A percentile compares a stretch with the other conserved stretches of the same genome.
phyloP scores from a whole-genome alignment of 768 basidiomycete genomes.

The Sarcodon aspratus region DNA sequence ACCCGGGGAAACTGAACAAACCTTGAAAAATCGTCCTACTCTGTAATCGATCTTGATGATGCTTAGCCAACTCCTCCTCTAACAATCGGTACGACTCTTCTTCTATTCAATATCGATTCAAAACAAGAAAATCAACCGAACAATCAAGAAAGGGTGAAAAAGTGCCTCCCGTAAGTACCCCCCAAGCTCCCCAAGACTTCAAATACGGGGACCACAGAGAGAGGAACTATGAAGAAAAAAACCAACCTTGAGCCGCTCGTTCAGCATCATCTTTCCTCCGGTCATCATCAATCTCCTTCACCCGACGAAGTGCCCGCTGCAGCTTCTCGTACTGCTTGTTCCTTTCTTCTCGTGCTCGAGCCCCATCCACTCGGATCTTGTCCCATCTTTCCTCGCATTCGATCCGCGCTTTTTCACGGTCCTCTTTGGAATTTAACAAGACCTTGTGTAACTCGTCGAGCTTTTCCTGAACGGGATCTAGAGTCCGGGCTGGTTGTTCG shows the following conservation, averaged over 20 bases:
- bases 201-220: background rate
- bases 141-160: too few species aligned
- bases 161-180: too few species aligned
- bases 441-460: too few species aligned
- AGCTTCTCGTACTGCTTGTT: background rate
- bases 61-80: background rate
- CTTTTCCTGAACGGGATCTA: too few species aligned
- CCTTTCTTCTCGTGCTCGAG: conserved; percentile 7
- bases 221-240: background rate
- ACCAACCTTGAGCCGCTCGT: background rate
- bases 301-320: background rate
- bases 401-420: too few species aligned
- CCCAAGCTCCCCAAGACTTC: background rate
- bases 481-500: too few species aligned
- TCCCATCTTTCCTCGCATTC: too few species aligned
- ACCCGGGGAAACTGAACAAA: background rate
- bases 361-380: conserved; percentile 11
- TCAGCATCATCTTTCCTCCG: background rate
- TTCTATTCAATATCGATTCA: background rate
- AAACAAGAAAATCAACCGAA: background rate
- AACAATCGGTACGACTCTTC: background rate
- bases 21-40: background rate
- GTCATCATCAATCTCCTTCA: background rate
- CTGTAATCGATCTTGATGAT: background rate
- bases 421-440: too few species aligned